Percentiles rank a stretch among this genome's conserved stretches.
These are phyloP conservation scores for Colletotrichum gigasporum DNA, from an alignment of 2,329 filamentous ascomycete species.

Conservation along the genomic window DNA sequence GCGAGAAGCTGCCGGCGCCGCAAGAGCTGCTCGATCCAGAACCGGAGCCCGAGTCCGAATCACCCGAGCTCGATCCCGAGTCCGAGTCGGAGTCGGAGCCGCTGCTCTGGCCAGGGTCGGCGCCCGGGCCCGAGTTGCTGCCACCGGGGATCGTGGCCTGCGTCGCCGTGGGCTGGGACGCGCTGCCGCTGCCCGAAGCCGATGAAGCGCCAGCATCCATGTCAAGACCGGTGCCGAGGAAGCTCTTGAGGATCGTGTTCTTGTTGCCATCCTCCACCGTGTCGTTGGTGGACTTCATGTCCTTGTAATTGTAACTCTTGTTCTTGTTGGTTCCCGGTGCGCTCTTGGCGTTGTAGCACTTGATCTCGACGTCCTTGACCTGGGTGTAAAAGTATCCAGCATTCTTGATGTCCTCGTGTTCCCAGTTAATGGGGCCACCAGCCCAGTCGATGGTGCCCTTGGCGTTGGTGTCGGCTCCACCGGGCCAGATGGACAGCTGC, in stretches of 20 bases:
- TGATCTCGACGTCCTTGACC: conserved; percentile 79
- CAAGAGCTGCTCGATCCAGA: conserved; percentile 44
- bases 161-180: conserved; percentile 13
- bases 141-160: conserved; percentile 42
- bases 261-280: conserved; percentile 81
- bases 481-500: conserved; percentile 96
- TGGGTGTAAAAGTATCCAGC: conserved; percentile 90
- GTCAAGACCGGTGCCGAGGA: conserved; percentile 83
- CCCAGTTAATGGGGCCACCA: conserved; percentile 90
- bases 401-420: conserved; percentile 79
- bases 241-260: conserved; percentile 78
- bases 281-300: conserved; percentile 73
- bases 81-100: conserved; percentile 32
- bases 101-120: conserved; percentile 37
- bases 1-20: conserved; percentile 49
- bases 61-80: conserved; percentile 21
- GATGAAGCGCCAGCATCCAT: conserved; percentile 58
- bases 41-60: conserved; percentile 19
- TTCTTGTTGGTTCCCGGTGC: conserved; percentile 74
- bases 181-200: conserved; percentile 33
- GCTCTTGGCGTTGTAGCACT: conserved; percentile 78
- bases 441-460: conserved; percentile 91
- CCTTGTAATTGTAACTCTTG: conserved; percentile 80
- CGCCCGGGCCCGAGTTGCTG: conserved; percentile 37
- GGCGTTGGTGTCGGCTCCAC: conserved; percentile 80